phyloP scores from a whole-genome alignment of 2,329 filamentous ascomycete genomes.

The Huntiella bhutanensis region DNA sequence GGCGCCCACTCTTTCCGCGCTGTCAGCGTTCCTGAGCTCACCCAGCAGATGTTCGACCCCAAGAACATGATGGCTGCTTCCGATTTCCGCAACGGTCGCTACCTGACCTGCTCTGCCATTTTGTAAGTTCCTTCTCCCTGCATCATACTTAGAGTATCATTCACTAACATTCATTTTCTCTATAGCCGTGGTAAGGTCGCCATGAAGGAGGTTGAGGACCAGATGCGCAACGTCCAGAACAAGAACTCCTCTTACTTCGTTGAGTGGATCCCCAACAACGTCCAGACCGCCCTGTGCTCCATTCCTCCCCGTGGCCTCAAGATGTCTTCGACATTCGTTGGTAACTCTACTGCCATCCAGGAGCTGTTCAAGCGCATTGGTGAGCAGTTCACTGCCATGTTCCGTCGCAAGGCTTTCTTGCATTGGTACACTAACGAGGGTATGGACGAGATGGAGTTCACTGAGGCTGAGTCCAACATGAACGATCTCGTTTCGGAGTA shows the following conservation, averaged over 20 bases:
- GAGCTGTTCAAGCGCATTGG: constrained; percentile 99
- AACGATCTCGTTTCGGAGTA: constrained; percentile 99
- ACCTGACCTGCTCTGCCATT: constrained; percentile 98
- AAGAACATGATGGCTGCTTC: constrained; percentile 99
- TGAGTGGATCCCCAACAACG: constrained; percentile 99
- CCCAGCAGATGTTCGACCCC: constrained; percentile 99
- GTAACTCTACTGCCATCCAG: constrained; percentile 98
- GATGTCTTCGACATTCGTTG: constrained; percentile 98
- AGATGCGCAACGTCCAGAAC: constrained; percentile 99
- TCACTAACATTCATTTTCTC: constrained; percentile 7
- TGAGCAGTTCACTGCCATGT: constrained; percentile 99
- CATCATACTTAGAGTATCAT: not conserved
- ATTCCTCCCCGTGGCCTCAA: constrained; percentile 94
- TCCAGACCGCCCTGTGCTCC: constrained; percentile 97
- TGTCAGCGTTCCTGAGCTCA: constrained; percentile 91
- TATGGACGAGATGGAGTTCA: constrained; percentile 99
- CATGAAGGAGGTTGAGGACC: constrained; percentile 99
- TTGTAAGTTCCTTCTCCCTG: constrained; percentile 40
- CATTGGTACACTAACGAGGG: constrained; percentile 99
- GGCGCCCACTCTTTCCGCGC: constrained; percentile 87
- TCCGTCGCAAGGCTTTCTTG: constrained; percentile 99
- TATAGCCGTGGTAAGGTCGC: constrained; percentile 87
- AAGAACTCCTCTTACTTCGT: constrained; percentile 99
- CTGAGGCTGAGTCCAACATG: constrained; percentile 99
- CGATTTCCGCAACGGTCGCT: constrained; percentile 98